Conservation (phyloP, 306 rosid species). For the Quercus parvula region DNA sequence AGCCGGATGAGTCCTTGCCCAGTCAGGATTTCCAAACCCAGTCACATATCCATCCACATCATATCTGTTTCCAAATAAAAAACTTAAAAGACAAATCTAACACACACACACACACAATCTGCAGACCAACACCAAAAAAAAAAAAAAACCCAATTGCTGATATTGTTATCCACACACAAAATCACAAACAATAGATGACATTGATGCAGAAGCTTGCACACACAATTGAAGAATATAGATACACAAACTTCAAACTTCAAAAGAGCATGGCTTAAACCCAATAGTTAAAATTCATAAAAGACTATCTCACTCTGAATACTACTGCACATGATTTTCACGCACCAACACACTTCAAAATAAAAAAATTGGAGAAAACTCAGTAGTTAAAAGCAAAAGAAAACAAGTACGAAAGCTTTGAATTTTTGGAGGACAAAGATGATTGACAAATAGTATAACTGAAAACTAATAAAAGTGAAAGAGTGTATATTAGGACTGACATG, state of each 20-base stretch:
- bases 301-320: not conserved
- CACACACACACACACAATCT: not conserved
- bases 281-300: not conserved
- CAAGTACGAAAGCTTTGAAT: not conserved
- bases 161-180: not conserved
- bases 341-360: not conserved
- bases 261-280: not conserved
- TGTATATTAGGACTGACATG: constrained; percentile 41
- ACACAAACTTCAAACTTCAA: not conserved
- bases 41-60: constrained; percentile 73
- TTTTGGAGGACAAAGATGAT: not conserved
- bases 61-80: constrained; percentile 45
- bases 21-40: constrained; percentile 90
- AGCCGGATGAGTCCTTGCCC: constrained; percentile 81
- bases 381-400: not conserved
- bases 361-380: not conserved
- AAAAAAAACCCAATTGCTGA: not conserved
- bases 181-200: not conserved
- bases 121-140: not conserved
- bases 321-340: not conserved
- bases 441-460: not conserved
- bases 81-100: not conserved
- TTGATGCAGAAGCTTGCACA: not conserved
- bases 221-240: not conserved
- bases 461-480: not conserved